Evolutionary conservation across 1,139 yeast genomes (phyloP), one percentile per base, ranked within the genome.

Genomic region (Taphrina communis): DNA sequence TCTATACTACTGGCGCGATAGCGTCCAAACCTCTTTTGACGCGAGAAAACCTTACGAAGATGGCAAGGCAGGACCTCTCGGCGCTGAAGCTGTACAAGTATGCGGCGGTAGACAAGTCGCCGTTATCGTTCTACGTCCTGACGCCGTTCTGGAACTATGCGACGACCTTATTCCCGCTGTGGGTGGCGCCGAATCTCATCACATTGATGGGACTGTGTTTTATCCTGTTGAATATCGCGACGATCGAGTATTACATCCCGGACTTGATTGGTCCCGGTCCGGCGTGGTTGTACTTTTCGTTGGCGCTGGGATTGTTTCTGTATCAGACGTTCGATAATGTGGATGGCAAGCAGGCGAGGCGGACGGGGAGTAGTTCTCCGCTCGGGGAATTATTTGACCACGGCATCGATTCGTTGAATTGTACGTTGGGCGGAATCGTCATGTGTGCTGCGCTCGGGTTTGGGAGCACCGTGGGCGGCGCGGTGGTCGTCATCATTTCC

Each of bases 311-410:
- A 1, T 81, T 89, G 71, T 86, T 88, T 77, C 85, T 88, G 84
- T 89, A 89, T 78, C 94, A 89, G 76, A 89, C 95, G 0, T 88
- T 89, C 80, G 95, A 69, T 55, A 91, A 91, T 44, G 87, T 92
- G 75, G 95, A 89, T 76, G 95, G 95, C 11, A 86, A 88, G 74
- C 95, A 89, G 77, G 95, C 95, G 17, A 82, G 95, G 73, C 77
- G 85, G 74, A 89, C 94, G 0, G 89, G 89, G 42, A 89, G 88
- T 75, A 83, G 88, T 70, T 90, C 93, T 1, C 94, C 95, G 1
- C 80, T 89, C 72, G 95, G 73, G 1, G 72, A 72, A 57, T 81
- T 89, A 71, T 89, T 89, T 75, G 95, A 89, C 77, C 95, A 89
- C 74, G 89, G 92, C 39, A 86, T 89, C 70, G 95, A 89, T 77